Evolutionary conservation across 805 yeast genomes (phyloP), one percentile per base, ranked within the genome.

Genomic region (Blastobotrys mokoenaii): DNA sequence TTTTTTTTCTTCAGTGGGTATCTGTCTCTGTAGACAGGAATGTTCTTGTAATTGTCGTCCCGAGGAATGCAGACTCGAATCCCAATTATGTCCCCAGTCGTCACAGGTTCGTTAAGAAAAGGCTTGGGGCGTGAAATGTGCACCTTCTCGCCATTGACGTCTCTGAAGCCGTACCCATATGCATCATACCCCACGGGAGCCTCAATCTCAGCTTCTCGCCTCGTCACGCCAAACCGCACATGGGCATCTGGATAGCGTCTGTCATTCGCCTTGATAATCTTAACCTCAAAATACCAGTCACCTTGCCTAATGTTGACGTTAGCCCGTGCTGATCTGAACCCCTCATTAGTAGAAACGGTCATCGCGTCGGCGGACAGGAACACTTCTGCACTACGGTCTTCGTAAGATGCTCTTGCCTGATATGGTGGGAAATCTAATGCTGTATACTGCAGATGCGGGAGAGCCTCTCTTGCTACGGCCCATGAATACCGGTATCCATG

Each of bases 121-220:
- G 73, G 71, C 20, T 63, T 59, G 0, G 87, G 86, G 41, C 89
- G 72, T 47, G 90, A 80, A 38, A 82, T 64, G 51, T 93, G 94
- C 18, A 93, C 71, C 25, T 76, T 76, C 52, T 84, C 84, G 1
- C 95, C 89, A 5, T 73, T 71, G 32, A 74, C 72, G 64, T 90
- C 97, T 48, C 97, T 71, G 2, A 93, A 58, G 1, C 96, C 97
- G 62, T 93, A 90, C 0, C 96, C 90, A 65, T 88, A 93, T 0
- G 88, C 90, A 63, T 93, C 97, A 56, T 77, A 86, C 2, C 99
- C 99, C 4, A 89, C 93, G 0, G 99, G 97, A 0, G 95, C 95
- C 54, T 90, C 97, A 38, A 89, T 64, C 41, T 87, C 77, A 1
- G 96, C 93, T 58, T 90, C 97, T 50, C 87, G 73, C 43, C 97